Conservation (phyloP, 225 moss, liverwort and hornwort genomes). For the Sphagnum contortum region DNA sequence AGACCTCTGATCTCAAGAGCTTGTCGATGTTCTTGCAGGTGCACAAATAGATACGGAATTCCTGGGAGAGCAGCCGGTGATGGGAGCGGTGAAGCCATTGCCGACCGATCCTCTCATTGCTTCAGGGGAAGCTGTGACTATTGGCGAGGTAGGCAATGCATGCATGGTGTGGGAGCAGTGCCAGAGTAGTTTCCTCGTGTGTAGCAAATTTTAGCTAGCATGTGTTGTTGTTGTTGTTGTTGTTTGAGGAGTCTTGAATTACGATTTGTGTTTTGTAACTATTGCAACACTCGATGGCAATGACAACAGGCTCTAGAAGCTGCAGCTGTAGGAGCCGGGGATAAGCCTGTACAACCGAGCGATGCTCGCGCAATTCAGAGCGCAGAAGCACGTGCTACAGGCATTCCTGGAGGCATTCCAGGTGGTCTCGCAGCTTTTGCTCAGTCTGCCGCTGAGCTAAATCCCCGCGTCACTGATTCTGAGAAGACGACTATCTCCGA, state of each 20-base stretch:
- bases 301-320: slow-evolving; percentile 49
- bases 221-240: too few relatives aligned
- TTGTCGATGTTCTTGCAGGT: slow-evolving; percentile 20
- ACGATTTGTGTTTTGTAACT: too few relatives aligned
- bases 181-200: not conserved
- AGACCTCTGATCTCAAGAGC: too few relatives aligned
- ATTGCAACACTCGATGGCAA: too few relatives aligned
- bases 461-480: slow-evolving; percentile 10
- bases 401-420: slow-evolving; percentile 18
- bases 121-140: slow-evolving; percentile 47
- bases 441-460: slow-evolving; percentile 60
- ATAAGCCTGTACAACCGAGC: slow-evolving; percentile 26
- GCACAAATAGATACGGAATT: slow-evolving; percentile 48
- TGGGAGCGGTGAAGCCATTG: slow-evolving; percentile 24
- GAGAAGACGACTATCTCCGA: slow-evolving; percentile 45
- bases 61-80: slow-evolving; percentile 46
- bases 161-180: not conserved
- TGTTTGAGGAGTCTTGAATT: too few relatives aligned
- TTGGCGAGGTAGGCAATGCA: slow-evolving; percentile 53
- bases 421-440: slow-evolving; percentile 71
- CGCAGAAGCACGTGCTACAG: slow-evolving; percentile 68
- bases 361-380: slow-evolving; percentile 81
- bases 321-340: slow-evolving; percentile 67
- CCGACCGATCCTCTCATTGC: slow-evolving; percentile 34
- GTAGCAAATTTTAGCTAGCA: not conserved